phyloP scores from a whole-genome alignment of 192 early-diverging fungal species.

The Coemansia sp. region DNA sequence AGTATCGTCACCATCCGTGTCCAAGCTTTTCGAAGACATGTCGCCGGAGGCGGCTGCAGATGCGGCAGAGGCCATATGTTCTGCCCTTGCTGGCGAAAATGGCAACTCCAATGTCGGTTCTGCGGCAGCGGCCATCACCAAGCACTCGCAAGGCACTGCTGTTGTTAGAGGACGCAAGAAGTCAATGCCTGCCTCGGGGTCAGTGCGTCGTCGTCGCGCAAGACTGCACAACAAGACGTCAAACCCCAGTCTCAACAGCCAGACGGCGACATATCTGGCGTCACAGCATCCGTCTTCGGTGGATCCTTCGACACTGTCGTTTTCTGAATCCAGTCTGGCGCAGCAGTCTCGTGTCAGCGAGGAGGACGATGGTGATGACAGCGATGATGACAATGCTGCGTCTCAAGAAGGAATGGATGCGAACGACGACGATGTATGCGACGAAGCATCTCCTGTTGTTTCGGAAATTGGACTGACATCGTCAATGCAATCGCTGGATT shows the following conservation, averaged over 20 bases:
- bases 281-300: neutral
- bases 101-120: neutral
- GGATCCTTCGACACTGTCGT: neutral
- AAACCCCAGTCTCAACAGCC: conserved; percentile 15
- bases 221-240: conserved; percentile 37
- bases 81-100: conserved; percentile 19
- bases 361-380: neutral
- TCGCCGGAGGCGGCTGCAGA: conserved; percentile 15
- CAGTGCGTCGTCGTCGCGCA: conserved; percentile 43
- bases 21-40: conserved; percentile 32
- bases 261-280: neutral
- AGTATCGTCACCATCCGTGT: conserved; percentile 5
- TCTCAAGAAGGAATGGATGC: neutral
- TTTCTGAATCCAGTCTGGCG: conserved; percentile 4
- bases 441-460: neutral
- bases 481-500: conserved; percentile 23
- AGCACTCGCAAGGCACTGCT: conserved; percentile 5
- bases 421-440: neutral
- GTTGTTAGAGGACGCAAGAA: conserved; percentile 33
- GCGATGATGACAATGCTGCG: neutral
- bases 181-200: conserved; percentile 23
- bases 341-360: neutral
- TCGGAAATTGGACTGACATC: conserved; percentile 4
- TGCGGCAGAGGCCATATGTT: conserved; percentile 39
- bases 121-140: conserved; percentile 3